Percentiles rank a stretch among this genome's conserved stretches.
These are phyloP conservation scores for Aspergillus brasiliensis DNA, from an alignment of 2,329 filamentous ascomycete genomes.

Conservation along the genomic window DNA sequence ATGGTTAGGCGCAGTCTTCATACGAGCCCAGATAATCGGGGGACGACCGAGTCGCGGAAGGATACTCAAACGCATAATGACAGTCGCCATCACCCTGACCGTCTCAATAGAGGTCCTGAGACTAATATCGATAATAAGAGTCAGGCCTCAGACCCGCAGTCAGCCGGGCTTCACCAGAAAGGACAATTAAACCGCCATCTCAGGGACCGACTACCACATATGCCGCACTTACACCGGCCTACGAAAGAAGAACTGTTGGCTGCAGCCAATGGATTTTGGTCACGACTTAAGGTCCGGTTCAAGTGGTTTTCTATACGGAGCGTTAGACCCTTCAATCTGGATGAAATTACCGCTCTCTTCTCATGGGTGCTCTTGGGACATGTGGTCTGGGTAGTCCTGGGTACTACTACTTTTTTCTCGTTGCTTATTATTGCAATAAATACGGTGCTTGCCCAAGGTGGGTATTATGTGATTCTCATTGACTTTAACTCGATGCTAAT, in stretches of 20 bases:
- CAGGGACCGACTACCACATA: slow-evolving; percentile 65
- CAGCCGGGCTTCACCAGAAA: slow-evolving; percentile 17
- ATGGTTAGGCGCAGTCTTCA: slow-evolving; percentile 36
- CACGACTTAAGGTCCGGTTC: slow-evolving; percentile 84
- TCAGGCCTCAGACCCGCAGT: slow-evolving; percentile 30
- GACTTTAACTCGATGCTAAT: slow-evolving; percentile 25
- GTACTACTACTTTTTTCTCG: slow-evolving; percentile 96
- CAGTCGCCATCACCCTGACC: slow-evolving; percentile 11
- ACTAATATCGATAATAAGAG: slow-evolving; percentile 14
- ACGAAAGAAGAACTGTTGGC: slow-evolving; percentile 91
- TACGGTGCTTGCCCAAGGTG: slow-evolving; percentile 91
- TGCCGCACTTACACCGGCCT: slow-evolving; percentile 77
- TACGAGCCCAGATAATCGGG: slow-evolving; percentile 27
- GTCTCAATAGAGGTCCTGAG: slow-evolving; percentile 7
- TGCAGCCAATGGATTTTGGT: slow-evolving; percentile 90
- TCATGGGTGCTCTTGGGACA: slow-evolving; percentile 96
- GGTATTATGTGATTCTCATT: slow-evolving; percentile 28
- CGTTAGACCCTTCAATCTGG: slow-evolving; percentile 88
- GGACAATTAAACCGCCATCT: slow-evolving; percentile 45
- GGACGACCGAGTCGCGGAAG: slow-evolving; percentile 19
- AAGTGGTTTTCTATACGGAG: slow-evolving; percentile 98
- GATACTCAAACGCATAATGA: slow-evolving; percentile 19
- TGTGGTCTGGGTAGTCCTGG: slow-evolving; percentile 91
- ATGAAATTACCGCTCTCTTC: slow-evolving; percentile 93
- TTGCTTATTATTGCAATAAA: slow-evolving; percentile 88